Evolutionary conservation across 2,329 filamentous ascomycete species (phyloP).

Genomic region (Pseudopithomyces chartarum): DNA sequence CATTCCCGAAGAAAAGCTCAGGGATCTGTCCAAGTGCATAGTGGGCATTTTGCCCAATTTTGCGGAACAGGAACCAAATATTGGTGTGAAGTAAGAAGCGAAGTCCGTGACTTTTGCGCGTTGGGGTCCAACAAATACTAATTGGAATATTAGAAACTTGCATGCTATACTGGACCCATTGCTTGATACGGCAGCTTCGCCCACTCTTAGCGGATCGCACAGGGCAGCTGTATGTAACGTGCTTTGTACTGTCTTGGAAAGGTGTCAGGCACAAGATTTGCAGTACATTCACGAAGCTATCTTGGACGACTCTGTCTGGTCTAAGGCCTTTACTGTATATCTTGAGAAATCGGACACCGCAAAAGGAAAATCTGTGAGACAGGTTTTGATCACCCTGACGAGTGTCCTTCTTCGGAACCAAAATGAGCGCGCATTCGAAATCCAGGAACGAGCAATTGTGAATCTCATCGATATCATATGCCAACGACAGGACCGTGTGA

Average conservation of each 20-base stretch:
- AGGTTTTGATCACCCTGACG: conserved; percentile 50
- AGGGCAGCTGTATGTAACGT: conserved; percentile 54
- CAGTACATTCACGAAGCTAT: conserved; percentile 35
- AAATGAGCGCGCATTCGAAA: conserved; percentile 23
- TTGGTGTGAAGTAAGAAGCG: conserved; percentile 44
- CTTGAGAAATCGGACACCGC: conserved; percentile 49
- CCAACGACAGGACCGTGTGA: conserved; percentile 64
- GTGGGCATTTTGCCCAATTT: conserved; percentile 27
- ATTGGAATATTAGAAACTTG: conserved; percentile 32
- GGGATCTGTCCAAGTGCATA: conserved; percentile 25
- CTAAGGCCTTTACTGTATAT: conserved; percentile 46
- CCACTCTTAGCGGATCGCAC: conserved; percentile 43
- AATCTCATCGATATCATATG: conserved; percentile 64
- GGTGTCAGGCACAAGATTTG: conserved; percentile 38
- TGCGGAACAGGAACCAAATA: conserved; percentile 26
- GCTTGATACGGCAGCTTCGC: conserved; percentile 38
- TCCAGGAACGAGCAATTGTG: conserved; percentile 31
- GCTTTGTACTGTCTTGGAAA: conserved; percentile 51
- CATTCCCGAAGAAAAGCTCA: conserved; percentile 31
- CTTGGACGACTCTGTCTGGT: conserved; percentile 46
- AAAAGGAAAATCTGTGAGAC: conserved; percentile 54
- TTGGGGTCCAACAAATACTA: conserved; percentile 20
- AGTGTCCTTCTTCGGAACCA: conserved; percentile 39
- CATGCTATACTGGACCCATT: conserved; percentile 33
- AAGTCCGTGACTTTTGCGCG: conserved; percentile 39